These are phyloP conservation scores for Mycena amicta DNA, from an alignment of 768 basidiomycete genomes.

Conservation along the genomic window DNA sequence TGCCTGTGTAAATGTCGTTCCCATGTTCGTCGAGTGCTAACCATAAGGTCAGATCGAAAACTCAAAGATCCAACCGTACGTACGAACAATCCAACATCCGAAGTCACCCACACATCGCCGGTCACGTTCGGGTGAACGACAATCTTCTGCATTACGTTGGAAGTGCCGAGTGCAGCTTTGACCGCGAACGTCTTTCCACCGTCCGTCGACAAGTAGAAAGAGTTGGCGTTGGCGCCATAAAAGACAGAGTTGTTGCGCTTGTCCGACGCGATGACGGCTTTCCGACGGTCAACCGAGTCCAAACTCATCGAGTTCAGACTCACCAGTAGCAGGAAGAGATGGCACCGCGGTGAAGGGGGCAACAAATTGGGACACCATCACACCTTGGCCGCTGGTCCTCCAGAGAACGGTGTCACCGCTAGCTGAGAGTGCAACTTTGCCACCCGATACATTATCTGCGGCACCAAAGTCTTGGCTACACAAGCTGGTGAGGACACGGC, in stretches of 20 bases:
- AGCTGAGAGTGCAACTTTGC: conserved; percentile 21
- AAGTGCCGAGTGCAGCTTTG: conserved; percentile 47
- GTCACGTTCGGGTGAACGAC: conserved; percentile 55
- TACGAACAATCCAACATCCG: conserved; percentile 53
- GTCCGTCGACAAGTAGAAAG: conserved; percentile 64
- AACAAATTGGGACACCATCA: conserved; percentile 54
- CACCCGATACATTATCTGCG: conserved; percentile 46
- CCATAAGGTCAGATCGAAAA: not conserved
- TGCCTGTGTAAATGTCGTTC: conserved; percentile 50
- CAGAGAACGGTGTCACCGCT: conserved; percentile 61
- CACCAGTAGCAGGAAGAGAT: conserved; percentile 48
- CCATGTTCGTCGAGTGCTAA: conserved; percentile 52
- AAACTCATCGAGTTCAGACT: no score
- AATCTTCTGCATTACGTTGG: conserved; percentile 52
- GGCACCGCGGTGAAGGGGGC: conserved; percentile 52
- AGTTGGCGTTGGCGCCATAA: conserved; percentile 57
- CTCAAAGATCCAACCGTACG: not conserved
- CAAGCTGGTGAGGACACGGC: no score
- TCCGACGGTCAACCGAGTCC: no score
- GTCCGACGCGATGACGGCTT: conserved; percentile 60
- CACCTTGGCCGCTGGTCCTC: conserved; percentile 50
- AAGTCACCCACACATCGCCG: conserved; percentile 68
- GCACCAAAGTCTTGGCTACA: conserved; percentile 61
- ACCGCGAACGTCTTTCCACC: conserved; percentile 54
- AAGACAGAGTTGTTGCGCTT: conserved; percentile 59